Base-by-base conservation (phyloP, 805 yeast genomes). In the Naumovozyma castellii region DNA sequence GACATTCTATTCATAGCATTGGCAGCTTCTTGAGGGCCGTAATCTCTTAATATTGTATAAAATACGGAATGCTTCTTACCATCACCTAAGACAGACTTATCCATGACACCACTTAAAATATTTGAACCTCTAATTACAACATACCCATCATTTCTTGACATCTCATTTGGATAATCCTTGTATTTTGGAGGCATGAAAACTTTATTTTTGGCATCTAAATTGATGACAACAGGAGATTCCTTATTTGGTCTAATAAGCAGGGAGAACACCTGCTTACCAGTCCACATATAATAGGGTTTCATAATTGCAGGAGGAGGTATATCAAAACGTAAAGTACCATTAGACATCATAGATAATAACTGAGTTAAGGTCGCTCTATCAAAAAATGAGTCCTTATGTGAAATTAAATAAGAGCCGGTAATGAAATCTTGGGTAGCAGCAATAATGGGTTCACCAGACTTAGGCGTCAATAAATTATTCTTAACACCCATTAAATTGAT, bases 371-470 rank as follows among this genome's bases (percentile, higher is more conserved):
- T 69, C 2, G 90, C 92, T 48, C 95, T 73, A 63, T 88, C 95
- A 57, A 76, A 90, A 61, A 92, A 92, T 1, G 94, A 75, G 61
- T 94, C 97, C 63, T 92, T 94, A 53, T 84, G 86, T 1, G 97
- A 83, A 32, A 92, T 84, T 55, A 92, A 69, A 60, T 80, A 92
- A 0, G 97, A 86, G 15, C 97, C 98, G 4, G 97, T 88, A 54
- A 92, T 92, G 69, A 92, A 92, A 76, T 92, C 99, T 69, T 92
- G 99, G 1, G 98, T 92, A 6, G 99, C 99, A 0, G 98, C 99
- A 72, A 92, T 92, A 52, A 92, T 92, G 0, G 99, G 99, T 56
- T 94, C 98, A 53, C 99, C 99, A 25, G 95, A 84, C 57, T 88
- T 85, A 8, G 99, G 99, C 1, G 98, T 92, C 50, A 92, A 72